Evolutionary conservation across 345 rosid species (phyloP).

Genomic region (Salix suchowensis): DNA sequence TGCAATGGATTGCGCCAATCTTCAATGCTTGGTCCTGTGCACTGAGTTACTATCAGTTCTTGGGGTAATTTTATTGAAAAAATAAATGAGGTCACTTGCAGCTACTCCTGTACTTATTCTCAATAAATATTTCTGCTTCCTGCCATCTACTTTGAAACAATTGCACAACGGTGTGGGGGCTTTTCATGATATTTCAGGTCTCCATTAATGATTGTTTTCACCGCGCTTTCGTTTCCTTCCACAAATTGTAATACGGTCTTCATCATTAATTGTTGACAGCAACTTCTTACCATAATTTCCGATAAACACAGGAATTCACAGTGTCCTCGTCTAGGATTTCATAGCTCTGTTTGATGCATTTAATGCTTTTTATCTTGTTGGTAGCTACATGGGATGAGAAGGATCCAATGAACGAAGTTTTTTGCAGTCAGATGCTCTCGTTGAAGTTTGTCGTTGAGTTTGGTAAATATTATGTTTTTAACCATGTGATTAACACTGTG

Average conservation of each 20-base stretch:
- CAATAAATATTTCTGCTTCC: neutral
- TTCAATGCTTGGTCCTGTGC: slow-evolving; percentile 3
- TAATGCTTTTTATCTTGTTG: slow-evolving; percentile 1
- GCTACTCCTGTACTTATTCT: neutral
- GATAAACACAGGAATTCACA: neutral
- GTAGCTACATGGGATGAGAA: neutral
- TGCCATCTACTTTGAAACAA: neutral
- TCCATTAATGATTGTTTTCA: neutral
- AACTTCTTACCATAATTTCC: slow-evolving; percentile 8
- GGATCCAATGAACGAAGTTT: neutral
- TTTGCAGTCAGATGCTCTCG: neutral
- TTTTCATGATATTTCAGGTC: slow-evolving; percentile 1
- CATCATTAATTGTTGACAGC: slow-evolving; percentile 21
- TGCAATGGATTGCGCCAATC: neutral
- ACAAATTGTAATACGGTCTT: slow-evolving; percentile 5
- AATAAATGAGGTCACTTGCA: neutral
- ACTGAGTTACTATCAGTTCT: neutral
- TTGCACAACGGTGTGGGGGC: neutral
- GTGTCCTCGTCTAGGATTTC: neutral
- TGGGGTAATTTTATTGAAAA: neutral
- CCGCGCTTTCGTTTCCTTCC: neutral
- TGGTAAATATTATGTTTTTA: neutral
- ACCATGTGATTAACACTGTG: neutral
- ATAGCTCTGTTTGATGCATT: slow-evolving; percentile 3
- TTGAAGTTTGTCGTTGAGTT: neutral